Conservation (phyloP, 2,329 filamentous ascomycete genomes). For the Aspergillus intermedius region DNA sequence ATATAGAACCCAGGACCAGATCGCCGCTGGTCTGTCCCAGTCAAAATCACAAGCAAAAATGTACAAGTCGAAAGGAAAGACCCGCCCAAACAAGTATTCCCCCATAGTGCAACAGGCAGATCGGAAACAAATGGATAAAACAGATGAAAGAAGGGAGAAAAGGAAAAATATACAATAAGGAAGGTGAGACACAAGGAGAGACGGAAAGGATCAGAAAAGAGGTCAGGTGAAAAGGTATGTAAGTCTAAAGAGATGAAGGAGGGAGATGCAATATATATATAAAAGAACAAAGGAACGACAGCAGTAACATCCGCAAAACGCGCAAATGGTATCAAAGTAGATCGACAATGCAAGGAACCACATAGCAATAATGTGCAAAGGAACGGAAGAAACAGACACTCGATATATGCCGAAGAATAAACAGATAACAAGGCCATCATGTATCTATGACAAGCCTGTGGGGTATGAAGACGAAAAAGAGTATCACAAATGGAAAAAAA, state of each 20-base stretch:
- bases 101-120: constrained; percentile 6
- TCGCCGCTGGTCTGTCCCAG: constrained; percentile 17
- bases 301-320: constrained; percentile 22
- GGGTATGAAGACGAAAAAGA: constrained; percentile 32
- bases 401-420: constrained; percentile 15
- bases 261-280: constrained; percentile 13
- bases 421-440: constrained; percentile 29
- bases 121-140: constrained; percentile 10
- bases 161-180: constrained; percentile 15
- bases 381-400: constrained; percentile 18
- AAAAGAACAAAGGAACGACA: constrained; percentile 16
- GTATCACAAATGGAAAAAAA: constrained; percentile 15
- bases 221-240: not conserved
- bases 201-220: not conserved
- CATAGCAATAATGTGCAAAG: constrained; percentile 16
- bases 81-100: constrained; percentile 5
- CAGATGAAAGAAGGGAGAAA: constrained; percentile 2
- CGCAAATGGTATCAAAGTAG: constrained; percentile 25
- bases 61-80: constrained; percentile 13
- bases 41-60: constrained; percentile 13
- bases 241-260: constrained; percentile 6
- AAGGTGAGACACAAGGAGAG: constrained; percentile 1
- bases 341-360: constrained; percentile 9
- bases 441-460: constrained; percentile 30
- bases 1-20: constrained; percentile 16